Conservation (phyloP, 106 monocot genomes). For the Acanthochlamys bracteata region DNA sequence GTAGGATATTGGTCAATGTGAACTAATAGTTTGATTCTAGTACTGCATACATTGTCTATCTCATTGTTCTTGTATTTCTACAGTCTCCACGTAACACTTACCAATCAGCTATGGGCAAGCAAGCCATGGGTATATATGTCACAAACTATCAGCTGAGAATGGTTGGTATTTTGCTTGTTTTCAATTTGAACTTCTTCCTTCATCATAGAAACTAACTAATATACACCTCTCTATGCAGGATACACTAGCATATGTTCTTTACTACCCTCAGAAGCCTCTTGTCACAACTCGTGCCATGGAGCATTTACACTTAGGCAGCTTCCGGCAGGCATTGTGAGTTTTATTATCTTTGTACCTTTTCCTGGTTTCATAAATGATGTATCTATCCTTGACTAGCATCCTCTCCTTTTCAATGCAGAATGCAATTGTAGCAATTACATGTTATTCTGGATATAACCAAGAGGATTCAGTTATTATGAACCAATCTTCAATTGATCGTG, state of each 20-base stretch:
- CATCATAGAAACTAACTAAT: not conserved
- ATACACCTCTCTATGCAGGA: slow-evolving; percentile 43
- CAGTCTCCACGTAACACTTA: slow-evolving; percentile 99
- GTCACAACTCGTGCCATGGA: slow-evolving; percentile 99
- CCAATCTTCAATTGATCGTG: slow-evolving; percentile 97
- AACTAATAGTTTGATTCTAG: not conserved
- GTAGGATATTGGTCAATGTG: slow-evolving; percentile 9
- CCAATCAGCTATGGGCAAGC: slow-evolving; percentile 99
- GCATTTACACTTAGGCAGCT: slow-evolving; percentile 97
- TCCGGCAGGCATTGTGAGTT: slow-evolving; percentile 95
- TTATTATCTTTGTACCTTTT: not conserved
- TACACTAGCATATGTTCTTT: slow-evolving; percentile 96
- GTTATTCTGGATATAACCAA: slow-evolving; percentile 99
- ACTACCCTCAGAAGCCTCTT: slow-evolving; percentile 98
- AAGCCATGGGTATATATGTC: slow-evolving; percentile 99
- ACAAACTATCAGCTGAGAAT: slow-evolving; percentile 95
- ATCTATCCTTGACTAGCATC: not conserved
- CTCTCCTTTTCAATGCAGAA: slow-evolving; percentile 35
- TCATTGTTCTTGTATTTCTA: not conserved
- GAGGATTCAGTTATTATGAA: slow-evolving; percentile 99
- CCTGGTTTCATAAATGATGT: not conserved
- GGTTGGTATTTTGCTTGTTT: slow-evolving; percentile 27
- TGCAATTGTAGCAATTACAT: slow-evolving; percentile 99
- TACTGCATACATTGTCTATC: not conserved
- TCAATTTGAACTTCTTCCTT: not conserved